phyloP scores from a whole-genome alignment of 1,284 basidiomycete genomes.

The Rhizoctonia solani region DNA sequence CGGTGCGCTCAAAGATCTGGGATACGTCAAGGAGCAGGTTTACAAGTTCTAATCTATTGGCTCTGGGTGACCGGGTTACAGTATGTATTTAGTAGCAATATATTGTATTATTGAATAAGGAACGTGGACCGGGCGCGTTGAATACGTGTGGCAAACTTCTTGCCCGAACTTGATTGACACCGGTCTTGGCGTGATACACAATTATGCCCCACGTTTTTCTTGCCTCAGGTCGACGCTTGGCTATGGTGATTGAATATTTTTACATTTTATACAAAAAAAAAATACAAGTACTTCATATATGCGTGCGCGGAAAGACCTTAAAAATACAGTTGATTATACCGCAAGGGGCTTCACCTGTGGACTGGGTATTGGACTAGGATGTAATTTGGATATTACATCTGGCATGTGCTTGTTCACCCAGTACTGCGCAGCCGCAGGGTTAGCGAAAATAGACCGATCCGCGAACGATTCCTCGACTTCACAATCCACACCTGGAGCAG shows the following conservation, averaged over 20 bases:
- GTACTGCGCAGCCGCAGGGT: conserved; percentile 17
- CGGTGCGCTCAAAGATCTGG: conserved; percentile 84
- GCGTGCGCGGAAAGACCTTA: neutral
- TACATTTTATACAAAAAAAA: no score
- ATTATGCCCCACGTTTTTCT: no score
- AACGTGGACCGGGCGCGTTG: no score
- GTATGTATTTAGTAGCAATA: neutral
- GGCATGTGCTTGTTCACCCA: conserved; percentile 25
- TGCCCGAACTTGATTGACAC: no score
- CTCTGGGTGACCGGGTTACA: neutral
- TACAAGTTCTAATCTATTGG: conserved; percentile 35
- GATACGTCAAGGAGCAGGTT: conserved; percentile 77
- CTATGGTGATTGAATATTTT: no score
- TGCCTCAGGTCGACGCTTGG: no score
- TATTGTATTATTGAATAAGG: no score
- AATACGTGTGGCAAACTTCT: no score
- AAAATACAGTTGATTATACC: conserved; percentile 1
- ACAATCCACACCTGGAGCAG: conserved; percentile 18
- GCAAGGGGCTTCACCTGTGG: conserved; percentile 1
- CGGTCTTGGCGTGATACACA: no score
- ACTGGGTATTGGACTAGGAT: conserved; percentile 22
- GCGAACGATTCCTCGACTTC: conserved; percentile 28
- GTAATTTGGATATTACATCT: conserved; percentile 13
- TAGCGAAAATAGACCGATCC: conserved; percentile 12
- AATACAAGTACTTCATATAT: no score